Percentiles rank a stretch among this genome's conserved stretches.
phyloP scores from a whole-genome alignment of 2,329 filamentous ascomycete genomes.

The Penicillium sp. region DNA sequence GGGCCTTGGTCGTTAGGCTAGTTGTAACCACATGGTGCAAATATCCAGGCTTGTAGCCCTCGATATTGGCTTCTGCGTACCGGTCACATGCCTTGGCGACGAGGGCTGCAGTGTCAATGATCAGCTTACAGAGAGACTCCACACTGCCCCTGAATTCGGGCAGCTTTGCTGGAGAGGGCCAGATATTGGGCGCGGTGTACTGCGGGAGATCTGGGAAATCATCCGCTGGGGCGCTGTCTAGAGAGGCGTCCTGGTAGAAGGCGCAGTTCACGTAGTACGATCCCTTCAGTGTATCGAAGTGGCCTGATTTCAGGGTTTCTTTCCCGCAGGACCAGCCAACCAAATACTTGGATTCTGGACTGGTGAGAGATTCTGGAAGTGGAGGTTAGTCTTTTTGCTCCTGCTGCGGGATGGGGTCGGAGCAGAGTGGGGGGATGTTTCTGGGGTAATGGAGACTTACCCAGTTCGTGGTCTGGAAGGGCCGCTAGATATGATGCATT shows the following conservation, averaged over 20 bases:
- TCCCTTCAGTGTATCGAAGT: slow-evolving; percentile 63
- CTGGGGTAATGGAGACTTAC: slow-evolving; percentile 49
- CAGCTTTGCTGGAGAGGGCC: slow-evolving; percentile 68
- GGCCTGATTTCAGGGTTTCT: slow-evolving; percentile 61
- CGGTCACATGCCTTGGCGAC: slow-evolving; percentile 88
- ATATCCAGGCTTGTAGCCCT: slow-evolving; percentile 73
- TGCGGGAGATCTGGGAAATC: slow-evolving; percentile 66
- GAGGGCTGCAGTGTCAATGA: slow-evolving; percentile 85
- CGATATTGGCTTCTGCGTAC: slow-evolving; percentile 76
- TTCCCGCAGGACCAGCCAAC: slow-evolving; percentile 66
- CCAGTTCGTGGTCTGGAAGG: slow-evolving; percentile 67
- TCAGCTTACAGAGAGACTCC: slow-evolving; percentile 73
- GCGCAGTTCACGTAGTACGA: slow-evolving; percentile 65
- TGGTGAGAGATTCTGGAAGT: slow-evolving; percentile 42
- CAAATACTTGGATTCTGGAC: slow-evolving; percentile 55
- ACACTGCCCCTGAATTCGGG: slow-evolving; percentile 74
- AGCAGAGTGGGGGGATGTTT: background rate
- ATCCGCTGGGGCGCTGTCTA: slow-evolving; percentile 40
- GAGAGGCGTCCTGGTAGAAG: slow-evolving; percentile 47
- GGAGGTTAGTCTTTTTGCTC: slow-evolving; percentile 25
- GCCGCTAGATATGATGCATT: slow-evolving; percentile 89
- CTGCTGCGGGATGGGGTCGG: background rate
- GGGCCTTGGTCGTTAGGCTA: slow-evolving; percentile 85
- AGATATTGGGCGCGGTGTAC: slow-evolving; percentile 86
- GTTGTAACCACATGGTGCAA: slow-evolving; percentile 82